These are phyloP conservation scores for Trichoderma simmonsii DNA, from an alignment of 2,329 filamentous ascomycete genomes.

Conservation along the genomic window DNA sequence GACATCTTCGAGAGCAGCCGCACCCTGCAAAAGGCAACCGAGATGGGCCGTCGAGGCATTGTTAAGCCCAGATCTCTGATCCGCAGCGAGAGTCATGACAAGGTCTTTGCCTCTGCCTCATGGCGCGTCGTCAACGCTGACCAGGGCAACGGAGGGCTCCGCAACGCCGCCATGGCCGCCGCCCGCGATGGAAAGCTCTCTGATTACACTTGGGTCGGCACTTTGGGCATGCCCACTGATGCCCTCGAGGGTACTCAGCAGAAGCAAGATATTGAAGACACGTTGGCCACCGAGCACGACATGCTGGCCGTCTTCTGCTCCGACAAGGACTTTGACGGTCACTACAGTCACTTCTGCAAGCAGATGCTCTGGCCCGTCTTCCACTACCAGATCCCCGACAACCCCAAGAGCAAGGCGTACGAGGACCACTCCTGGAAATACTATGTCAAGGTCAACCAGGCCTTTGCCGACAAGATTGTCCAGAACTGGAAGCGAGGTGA, in stretches of 20 bases:
- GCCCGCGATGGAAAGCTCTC: constrained; percentile 64
- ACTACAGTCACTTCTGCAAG: constrained; percentile 96
- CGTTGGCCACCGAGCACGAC: constrained; percentile 75
- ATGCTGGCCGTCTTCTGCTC: constrained; percentile 81
- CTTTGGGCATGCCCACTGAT: constrained; percentile 91
- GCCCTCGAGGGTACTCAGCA: constrained; percentile 69
- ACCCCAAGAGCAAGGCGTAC: constrained; percentile 97
- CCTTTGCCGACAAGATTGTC: constrained; percentile 86
- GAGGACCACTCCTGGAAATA: constrained; percentile 96
- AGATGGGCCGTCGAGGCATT: constrained; percentile 56
- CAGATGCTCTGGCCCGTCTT: constrained; percentile 97
- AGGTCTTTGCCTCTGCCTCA: constrained; percentile 70
- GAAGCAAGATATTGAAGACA: constrained; percentile 79
- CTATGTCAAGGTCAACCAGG: constrained; percentile 89
- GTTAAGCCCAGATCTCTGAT: constrained; percentile 50
- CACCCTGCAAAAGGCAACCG: constrained; percentile 54
- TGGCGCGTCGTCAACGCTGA: constrained; percentile 84
- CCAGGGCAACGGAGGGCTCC: constrained; percentile 87
- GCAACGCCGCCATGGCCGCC: constrained; percentile 81
- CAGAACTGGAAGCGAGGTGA: constrained; percentile 93
- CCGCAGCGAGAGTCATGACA: constrained; percentile 63
- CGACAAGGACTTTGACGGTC: constrained; percentile 90
- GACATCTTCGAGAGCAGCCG: constrained; percentile 69
- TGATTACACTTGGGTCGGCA: constrained; percentile 87
- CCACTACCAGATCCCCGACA: constrained; percentile 96